These are phyloP conservation scores for Chrysoporthe cubensis DNA, from an alignment of 2,329 filamentous ascomycete species.

Conservation along the genomic window DNA sequence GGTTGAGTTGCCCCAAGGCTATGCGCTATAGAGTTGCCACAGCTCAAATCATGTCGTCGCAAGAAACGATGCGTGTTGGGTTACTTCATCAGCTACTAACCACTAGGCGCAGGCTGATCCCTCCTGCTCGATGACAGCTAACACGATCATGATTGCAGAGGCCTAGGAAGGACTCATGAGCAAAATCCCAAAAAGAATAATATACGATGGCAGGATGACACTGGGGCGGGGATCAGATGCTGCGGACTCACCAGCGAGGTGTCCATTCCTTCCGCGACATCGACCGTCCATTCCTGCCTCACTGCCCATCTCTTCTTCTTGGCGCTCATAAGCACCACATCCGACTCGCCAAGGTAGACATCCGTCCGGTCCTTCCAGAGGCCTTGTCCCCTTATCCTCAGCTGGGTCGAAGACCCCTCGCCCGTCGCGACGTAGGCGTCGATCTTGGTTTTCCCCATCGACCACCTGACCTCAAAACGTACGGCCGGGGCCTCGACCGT, in stretches of 20 bases:
- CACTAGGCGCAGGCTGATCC: neutral
- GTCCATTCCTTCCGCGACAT: constrained; percentile 2
- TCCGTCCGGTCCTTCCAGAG: neutral
- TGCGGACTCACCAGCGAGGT: neutral
- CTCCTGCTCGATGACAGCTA: neutral
- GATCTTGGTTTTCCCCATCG: neutral
- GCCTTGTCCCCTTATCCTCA: neutral
- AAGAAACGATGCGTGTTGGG: too few species aligned
- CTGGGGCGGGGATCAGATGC: neutral
- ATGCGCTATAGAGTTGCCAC: too few species aligned
- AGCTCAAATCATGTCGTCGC: too few species aligned
- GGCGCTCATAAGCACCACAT: neutral
- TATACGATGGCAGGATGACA: neutral
- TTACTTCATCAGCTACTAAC: too few species aligned
- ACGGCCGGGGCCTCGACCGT: neutral
- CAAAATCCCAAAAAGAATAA: neutral
- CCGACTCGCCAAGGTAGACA: neutral
- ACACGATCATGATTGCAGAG: constrained; percentile 1
- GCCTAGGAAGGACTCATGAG: neutral
- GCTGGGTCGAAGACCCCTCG: neutral
- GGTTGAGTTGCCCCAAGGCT: too few species aligned
- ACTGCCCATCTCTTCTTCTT: neutral
- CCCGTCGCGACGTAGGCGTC: neutral
- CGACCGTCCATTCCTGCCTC: neutral
- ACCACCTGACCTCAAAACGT: neutral